A percentile compares a stretch with the other conserved stretches of the same genome.
These are phyloP conservation scores for Mytilinidion resinicola DNA, from an alignment of 495 filamentous ascomycete species.

Conservation along the genomic window DNA sequence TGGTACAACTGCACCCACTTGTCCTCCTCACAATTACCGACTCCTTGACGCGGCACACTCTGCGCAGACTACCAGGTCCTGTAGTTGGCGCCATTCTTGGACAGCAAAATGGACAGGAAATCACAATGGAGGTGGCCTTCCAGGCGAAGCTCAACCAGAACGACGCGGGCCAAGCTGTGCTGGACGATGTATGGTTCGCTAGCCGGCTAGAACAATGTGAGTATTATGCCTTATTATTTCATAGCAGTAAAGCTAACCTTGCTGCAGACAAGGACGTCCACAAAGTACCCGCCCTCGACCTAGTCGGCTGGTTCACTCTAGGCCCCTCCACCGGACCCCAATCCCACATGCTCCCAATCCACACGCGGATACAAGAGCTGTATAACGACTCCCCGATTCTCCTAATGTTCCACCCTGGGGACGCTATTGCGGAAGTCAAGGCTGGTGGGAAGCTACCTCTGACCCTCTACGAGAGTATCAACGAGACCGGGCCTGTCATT, in stretches of 20 bases:
- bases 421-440: conserved; percentile 41
- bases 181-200: conserved; percentile 68
- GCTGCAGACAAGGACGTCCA: conserved; percentile 77
- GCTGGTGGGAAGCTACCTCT: conserved; percentile 77
- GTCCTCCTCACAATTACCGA: conserved; percentile 95
- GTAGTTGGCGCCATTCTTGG: conserved; percentile 83
- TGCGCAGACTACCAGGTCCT: conserved; percentile 65
- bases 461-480: conserved; percentile 81
- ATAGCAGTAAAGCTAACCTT: neutral
- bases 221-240: conserved; percentile 22
- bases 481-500: conserved; percentile 53
- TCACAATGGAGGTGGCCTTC: conserved; percentile 89
- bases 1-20: conserved; percentile 85
- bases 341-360: conserved; percentile 59
- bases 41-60: conserved; percentile 84
- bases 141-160: conserved; percentile 59
- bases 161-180: conserved; percentile 44
- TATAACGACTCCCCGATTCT: conserved; percentile 85
- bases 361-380: conserved; percentile 62
- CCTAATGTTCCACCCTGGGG: conserved; percentile 72
- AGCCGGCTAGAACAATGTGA: conserved; percentile 77
- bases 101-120: conserved; percentile 80
- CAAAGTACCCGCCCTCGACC: conserved; percentile 70
- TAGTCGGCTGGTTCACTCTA: conserved; percentile 94
- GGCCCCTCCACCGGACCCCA: conserved; percentile 66